A percentile compares a stretch with the other conserved stretches of the same genome.
These are phyloP conservation scores for Lagerstroemia fauriei DNA, from an alignment of 441 rosid species.

Conservation along the genomic window DNA sequence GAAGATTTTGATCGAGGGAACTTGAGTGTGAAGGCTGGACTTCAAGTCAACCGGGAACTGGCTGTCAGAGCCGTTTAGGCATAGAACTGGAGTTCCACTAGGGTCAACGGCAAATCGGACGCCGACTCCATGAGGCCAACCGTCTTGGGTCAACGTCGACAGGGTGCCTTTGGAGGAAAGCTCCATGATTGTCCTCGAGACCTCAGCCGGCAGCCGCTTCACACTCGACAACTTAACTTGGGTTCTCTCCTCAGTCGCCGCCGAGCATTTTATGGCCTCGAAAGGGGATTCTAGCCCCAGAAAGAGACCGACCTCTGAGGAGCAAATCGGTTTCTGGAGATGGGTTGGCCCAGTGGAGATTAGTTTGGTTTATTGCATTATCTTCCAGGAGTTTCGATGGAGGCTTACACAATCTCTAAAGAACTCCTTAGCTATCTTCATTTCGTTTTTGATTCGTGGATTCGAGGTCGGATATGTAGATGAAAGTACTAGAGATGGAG, in stretches of 20 bases:
- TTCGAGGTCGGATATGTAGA: no score
- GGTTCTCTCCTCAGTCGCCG: slow-evolving; percentile 47
- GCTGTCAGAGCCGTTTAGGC: slow-evolving; percentile 45
- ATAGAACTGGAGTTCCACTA: slow-evolving; percentile 74
- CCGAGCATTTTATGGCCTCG: slow-evolving; percentile 58
- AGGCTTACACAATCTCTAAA: no score
- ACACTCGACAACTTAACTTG: slow-evolving; percentile 27
- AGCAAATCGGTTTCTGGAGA: slow-evolving; percentile 36
- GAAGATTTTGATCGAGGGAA: slow-evolving; percentile 22
- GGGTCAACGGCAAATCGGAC: slow-evolving; percentile 79
- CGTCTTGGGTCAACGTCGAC: slow-evolving; percentile 61
- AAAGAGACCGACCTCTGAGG: slow-evolving; percentile 20
- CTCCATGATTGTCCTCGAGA: slow-evolving; percentile 84
- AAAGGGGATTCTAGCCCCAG: slow-evolving; percentile 36
- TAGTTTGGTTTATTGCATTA: no score
- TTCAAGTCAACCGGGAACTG: slow-evolving; percentile 49
- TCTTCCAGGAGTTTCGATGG: no score
- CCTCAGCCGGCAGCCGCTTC: slow-evolving; percentile 80
- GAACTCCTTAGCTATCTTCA: no score
- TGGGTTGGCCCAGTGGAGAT: no score
- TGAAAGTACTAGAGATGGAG: no score
- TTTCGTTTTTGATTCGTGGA: no score
- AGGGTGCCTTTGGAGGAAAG: slow-evolving; percentile 75
- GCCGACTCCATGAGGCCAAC: slow-evolving; percentile 80
- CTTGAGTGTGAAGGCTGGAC: slow-evolving; percentile 93